These are phyloP conservation scores for Moesziomyces globuligerus DNA, from an alignment of 1,284 basidiomycete species.

Conservation along the genomic window DNA sequence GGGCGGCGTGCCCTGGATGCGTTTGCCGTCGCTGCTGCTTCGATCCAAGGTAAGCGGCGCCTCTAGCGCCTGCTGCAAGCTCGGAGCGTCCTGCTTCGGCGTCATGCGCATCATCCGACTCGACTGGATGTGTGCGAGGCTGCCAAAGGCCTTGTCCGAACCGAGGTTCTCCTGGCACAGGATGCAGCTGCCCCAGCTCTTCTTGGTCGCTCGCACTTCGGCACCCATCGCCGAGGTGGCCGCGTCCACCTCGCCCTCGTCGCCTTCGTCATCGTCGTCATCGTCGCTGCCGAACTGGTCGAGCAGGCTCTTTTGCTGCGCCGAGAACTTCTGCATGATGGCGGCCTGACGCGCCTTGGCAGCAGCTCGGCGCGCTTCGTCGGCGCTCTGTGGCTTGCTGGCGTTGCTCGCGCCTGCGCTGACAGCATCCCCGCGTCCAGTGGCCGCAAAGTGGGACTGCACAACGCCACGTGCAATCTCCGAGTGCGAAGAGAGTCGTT, in stretches of 20 bases:
- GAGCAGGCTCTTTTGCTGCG: slow-evolving; percentile 63
- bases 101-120: slow-evolving; percentile 84
- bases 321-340: slow-evolving; percentile 65
- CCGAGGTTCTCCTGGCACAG: slow-evolving; percentile 96
- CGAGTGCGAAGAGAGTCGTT: slow-evolving; percentile 32
- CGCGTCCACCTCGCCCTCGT: slow-evolving; percentile 41
- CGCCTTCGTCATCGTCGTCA: slow-evolving; percentile 54
- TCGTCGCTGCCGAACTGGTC: slow-evolving; percentile 60
- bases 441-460: slow-evolving; percentile 25
- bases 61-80: slow-evolving; percentile 78
- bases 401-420: slow-evolving; percentile 4
- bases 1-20: slow-evolving; percentile 41
- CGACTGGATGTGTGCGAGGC: slow-evolving; percentile 87
- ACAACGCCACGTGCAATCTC: slow-evolving; percentile 14
- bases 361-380: slow-evolving; percentile 55
- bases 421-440: slow-evolving; percentile 20
- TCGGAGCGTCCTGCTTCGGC: slow-evolving; percentile 75
- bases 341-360: slow-evolving; percentile 64
- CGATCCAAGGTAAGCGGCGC: slow-evolving; percentile 69
- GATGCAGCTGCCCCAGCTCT: slow-evolving; percentile 81
- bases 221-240: slow-evolving; percentile 15
- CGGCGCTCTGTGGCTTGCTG: slow-evolving; percentile 28
- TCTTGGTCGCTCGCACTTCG: slow-evolving; percentile 27
- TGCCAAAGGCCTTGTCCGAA: slow-evolving; percentile 80
- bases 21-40: slow-evolving; percentile 45